Conservation (phyloP, 2,329 filamentous ascomycete genomes). For the Exserohilum turcica region DNA sequence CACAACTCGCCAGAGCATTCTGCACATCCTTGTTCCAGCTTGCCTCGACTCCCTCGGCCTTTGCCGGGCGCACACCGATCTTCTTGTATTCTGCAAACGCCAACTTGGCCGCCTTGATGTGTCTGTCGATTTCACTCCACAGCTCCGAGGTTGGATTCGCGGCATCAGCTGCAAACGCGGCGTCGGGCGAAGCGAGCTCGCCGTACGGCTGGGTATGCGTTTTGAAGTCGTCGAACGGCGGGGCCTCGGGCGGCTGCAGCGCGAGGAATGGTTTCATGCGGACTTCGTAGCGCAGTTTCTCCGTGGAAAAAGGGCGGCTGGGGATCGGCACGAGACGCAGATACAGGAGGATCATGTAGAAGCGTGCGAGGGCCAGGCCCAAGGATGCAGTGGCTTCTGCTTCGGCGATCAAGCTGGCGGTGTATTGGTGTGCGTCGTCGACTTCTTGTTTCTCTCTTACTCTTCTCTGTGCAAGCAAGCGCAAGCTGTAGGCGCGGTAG, state of each 20-base stretch:
- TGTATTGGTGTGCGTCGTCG: slow-evolving; percentile 16
- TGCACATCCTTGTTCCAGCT: slow-evolving; percentile 47
- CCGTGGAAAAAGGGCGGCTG: slow-evolving; percentile 68
- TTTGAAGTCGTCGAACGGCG: slow-evolving; percentile 67
- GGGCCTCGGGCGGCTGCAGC: slow-evolving; percentile 70
- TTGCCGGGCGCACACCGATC: slow-evolving; percentile 39
- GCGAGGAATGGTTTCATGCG: slow-evolving; percentile 83
- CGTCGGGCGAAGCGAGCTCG: slow-evolving; percentile 7
- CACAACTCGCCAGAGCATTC: slow-evolving; percentile 39
- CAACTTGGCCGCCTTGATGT: slow-evolving; percentile 43
- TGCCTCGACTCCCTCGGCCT: slow-evolving; percentile 44
- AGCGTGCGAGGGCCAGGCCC: slow-evolving; percentile 46
- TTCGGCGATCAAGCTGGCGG: slow-evolving; percentile 35
- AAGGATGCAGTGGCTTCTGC: slow-evolving; percentile 36
- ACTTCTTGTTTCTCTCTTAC: slow-evolving; percentile 18
- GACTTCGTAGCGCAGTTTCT: slow-evolving; percentile 74
- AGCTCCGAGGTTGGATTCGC: slow-evolving; percentile 12
- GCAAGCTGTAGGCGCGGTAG: slow-evolving; percentile 8
- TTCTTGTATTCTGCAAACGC: slow-evolving; percentile 46
- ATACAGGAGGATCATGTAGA: slow-evolving; percentile 71
- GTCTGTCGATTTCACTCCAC: slow-evolving; percentile 36
- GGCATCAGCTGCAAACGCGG: slow-evolving; percentile 12
- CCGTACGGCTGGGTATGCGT: slow-evolving; percentile 41
- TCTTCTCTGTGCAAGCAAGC: slow-evolving; percentile 1
- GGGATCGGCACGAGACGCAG: slow-evolving; percentile 58